These are phyloP conservation scores for Candida sphagnicola DNA, from an alignment of 805 yeast species.

Conservation along the genomic window DNA sequence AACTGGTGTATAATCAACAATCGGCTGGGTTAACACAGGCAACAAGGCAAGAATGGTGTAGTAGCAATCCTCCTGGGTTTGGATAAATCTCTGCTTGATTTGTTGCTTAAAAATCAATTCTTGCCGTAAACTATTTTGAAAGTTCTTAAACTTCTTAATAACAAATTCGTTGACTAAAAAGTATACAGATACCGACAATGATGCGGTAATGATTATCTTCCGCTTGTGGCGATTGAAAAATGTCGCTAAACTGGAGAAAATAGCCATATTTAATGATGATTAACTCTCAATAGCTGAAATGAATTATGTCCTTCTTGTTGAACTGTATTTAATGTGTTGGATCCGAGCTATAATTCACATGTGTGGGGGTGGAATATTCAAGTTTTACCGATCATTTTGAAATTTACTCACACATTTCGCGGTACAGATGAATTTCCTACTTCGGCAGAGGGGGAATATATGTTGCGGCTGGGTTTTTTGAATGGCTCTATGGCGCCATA, in stretches of 20 bases:
- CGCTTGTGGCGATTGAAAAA: constrained; percentile 39
- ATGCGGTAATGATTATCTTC: constrained; percentile 30
- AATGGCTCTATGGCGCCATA: too few species aligned
- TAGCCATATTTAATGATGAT: constrained; percentile 25
- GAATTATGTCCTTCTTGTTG: too few species aligned
- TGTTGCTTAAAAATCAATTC: constrained; percentile 42
- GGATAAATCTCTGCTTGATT: constrained; percentile 78
- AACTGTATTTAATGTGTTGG: not conserved
- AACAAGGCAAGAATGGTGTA: constrained; percentile 78
- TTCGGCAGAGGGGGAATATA: too few species aligned
- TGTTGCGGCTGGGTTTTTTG: too few species aligned
- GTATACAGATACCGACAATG: constrained; percentile 32
- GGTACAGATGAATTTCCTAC: too few species aligned
- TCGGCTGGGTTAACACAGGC: constrained; percentile 69
- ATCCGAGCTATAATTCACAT: not conserved
- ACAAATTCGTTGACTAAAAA: constrained; percentile 35
- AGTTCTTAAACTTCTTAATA: constrained; percentile 33
- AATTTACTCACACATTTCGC: too few species aligned
- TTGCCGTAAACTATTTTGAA: constrained; percentile 36
- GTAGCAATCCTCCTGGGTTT: constrained; percentile 87
- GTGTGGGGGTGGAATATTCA: constrained; percentile 1
- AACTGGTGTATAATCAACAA: constrained; percentile 60
- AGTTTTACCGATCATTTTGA: too few species aligned
- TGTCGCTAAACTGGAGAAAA: constrained; percentile 36
- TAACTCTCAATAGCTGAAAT: too few species aligned